These are phyloP conservation scores for Avena insularis DNA, from an alignment of 176 grass and related monocot genomes.

Conservation along the genomic window DNA sequence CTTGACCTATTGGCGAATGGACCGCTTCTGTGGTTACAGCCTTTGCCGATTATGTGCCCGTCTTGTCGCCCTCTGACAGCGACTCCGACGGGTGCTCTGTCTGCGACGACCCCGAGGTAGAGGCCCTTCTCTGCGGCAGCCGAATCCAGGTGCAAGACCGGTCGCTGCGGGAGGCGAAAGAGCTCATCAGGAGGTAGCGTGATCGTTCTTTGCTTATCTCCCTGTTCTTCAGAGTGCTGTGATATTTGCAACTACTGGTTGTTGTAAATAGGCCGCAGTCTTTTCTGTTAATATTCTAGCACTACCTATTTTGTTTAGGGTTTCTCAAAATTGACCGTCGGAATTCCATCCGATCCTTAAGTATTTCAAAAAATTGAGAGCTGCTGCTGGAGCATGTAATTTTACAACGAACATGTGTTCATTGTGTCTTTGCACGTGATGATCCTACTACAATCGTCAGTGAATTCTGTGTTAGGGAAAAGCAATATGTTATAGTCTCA, in stretches of 20 bases:
- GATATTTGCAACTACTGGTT: not conserved
- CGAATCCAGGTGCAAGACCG: constrained; percentile 29
- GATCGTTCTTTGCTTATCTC: not conserved
- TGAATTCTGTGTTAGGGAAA: not conserved
- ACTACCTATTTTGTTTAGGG: too few species aligned
- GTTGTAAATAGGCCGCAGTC: not conserved
- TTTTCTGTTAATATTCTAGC: not conserved
- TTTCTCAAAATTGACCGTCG: not conserved
- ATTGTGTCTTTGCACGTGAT: constrained; percentile 12
- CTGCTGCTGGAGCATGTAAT: constrained; percentile 4
- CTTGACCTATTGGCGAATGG: constrained; percentile 11
- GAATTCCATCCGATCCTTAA: not conserved
- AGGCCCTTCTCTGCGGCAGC: not conserved
- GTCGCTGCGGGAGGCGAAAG: constrained; percentile 51
- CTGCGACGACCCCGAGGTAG: constrained; percentile 33
- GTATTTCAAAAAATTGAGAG: not conserved
- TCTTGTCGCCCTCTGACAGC: constrained; percentile 20
- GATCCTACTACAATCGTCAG: not conserved
- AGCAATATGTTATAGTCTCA: not conserved
- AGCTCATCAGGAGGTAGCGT: constrained; percentile 57
- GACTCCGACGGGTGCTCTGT: constrained; percentile 30
- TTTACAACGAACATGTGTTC: not conserved
- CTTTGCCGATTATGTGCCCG: constrained; percentile 42
- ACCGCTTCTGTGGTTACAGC: constrained; percentile 7
- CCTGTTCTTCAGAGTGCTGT: not conserved